Evolutionary conservation across 2,329 filamentous ascomycete genomes (phyloP).

Genomic region (Laburnicola sp.): DNA sequence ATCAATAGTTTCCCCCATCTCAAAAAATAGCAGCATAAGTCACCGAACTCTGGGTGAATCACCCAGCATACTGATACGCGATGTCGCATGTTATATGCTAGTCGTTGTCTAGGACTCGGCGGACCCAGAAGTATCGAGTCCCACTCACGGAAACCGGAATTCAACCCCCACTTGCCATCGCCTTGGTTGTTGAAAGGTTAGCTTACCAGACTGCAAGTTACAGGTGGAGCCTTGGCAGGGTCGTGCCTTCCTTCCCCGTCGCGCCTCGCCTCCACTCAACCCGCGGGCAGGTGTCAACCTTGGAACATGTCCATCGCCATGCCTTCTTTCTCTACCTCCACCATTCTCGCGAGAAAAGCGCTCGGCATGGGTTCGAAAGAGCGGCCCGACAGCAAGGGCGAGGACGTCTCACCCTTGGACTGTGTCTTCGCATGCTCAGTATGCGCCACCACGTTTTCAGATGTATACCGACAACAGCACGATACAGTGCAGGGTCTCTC

Average conservation of each 20-base stretch:
- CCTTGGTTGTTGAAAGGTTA: conserved; percentile 15
- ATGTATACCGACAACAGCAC: conserved; percentile 48
- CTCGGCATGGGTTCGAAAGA: conserved; percentile 21
- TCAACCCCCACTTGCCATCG: not conserved
- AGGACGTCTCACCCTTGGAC: conserved; percentile 37
- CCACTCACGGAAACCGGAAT: too few relatives aligned
- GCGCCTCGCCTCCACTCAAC: not conserved
- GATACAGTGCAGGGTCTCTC: conserved; percentile 45
- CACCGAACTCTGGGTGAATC: too few relatives aligned
- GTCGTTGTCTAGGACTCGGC: too few relatives aligned
- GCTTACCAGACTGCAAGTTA: too few relatives aligned
- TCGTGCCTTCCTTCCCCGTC: conserved; percentile 17
- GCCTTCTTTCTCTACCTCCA: conserved; percentile 5
- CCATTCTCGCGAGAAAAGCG: not conserved
- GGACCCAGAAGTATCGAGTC: too few relatives aligned
- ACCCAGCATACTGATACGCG: too few relatives aligned
- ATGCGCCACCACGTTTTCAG: conserved; percentile 51
- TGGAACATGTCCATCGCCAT: not conserved
- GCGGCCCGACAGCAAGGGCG: conserved; percentile 30
- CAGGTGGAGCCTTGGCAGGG: conserved; percentile 6
- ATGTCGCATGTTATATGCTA: too few relatives aligned
- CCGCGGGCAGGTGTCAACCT: conserved; percentile 1
- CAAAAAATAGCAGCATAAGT: too few relatives aligned
- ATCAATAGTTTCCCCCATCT: too few relatives aligned
- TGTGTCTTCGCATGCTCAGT: conserved; percentile 55